A percentile compares a stretch with the other conserved stretches of the same genome.
phyloP scores from a whole-genome alignment of 1,284 basidiomycete genomes.

The Irpex sp. region DNA sequence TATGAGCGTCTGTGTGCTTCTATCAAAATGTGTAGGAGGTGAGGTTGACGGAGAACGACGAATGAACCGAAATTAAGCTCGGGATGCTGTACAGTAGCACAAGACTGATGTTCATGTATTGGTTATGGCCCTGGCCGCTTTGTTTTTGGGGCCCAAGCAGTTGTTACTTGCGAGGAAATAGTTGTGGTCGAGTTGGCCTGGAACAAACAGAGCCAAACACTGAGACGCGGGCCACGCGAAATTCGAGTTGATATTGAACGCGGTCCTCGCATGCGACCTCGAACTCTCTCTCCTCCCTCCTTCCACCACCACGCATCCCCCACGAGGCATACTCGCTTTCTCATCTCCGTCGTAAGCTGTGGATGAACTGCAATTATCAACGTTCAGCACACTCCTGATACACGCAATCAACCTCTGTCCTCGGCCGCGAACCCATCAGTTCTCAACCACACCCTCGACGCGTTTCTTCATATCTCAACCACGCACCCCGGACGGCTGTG shows the following conservation, averaged over 20 bases:
- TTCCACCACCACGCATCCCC: conserved; percentile 9
- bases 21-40: not conserved
- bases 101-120: not conserved
- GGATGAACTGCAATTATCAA: not conserved
- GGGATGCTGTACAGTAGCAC: not conserved
- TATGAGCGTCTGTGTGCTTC: not conserved
- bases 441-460: conserved; percentile 7
- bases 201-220: not conserved
- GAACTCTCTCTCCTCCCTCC: not conserved
- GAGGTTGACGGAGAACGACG: not conserved
- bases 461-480: conserved; percentile 5
- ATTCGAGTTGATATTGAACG: not conserved
- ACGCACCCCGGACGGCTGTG: not conserved
- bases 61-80: not conserved
- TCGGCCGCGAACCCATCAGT: conserved; percentile 2
- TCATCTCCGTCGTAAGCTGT: conserved; percentile 1
- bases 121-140: not conserved
- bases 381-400: not conserved
- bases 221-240: conserved; percentile 2
- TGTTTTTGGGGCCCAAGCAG: not conserved
- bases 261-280: not conserved
- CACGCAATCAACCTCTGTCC: conserved; percentile 6
- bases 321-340: conserved; percentile 7
- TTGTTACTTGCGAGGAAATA: not conserved
- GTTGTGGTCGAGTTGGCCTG: not conserved